A percentile compares a stretch with the other conserved stretches of the same genome.
These are phyloP conservation scores for Nitzschia putrida DNA, from an alignment of 108 stramenopile genomes.

Conservation along the genomic window DNA sequence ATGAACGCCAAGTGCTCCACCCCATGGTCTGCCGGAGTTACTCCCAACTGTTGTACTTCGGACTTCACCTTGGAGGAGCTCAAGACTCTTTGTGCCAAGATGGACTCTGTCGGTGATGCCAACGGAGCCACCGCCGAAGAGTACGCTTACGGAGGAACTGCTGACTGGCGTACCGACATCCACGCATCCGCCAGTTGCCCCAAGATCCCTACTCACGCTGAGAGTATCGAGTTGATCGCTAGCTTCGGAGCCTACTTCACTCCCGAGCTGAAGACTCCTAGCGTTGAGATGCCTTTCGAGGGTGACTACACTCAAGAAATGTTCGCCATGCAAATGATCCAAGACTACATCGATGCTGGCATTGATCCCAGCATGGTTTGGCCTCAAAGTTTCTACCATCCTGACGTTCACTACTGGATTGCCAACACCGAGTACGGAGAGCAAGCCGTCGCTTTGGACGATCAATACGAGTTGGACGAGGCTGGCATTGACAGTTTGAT, in stretches of 20 bases:
- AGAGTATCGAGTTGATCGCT: constrained; percentile 60
- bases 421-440: constrained; percentile 56
- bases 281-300: constrained; percentile 67
- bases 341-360: constrained; percentile 65
- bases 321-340: constrained; percentile 68
- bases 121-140: constrained; percentile 50
- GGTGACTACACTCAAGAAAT: constrained; percentile 63
- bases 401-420: constrained; percentile 60
- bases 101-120: constrained; percentile 52
- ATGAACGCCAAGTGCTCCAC: constrained; percentile 70
- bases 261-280: constrained; percentile 67
- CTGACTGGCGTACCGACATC: constrained; percentile 64
- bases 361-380: constrained; percentile 55
- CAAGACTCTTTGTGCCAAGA: constrained; percentile 76
- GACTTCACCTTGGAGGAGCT: constrained; percentile 77
- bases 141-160: constrained; percentile 63
- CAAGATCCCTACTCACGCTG: constrained; percentile 60
- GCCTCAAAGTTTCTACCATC: constrained; percentile 56
- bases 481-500: constrained; percentile 25
- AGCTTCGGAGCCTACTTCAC: constrained; percentile 52
- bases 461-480: constrained; percentile 22
- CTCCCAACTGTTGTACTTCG: constrained; percentile 64
- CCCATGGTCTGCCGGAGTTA: constrained; percentile 47
- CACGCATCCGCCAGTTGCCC: constrained; percentile 50
- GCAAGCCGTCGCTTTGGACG: constrained; percentile 64